Percentiles rank a stretch among this genome's conserved stretches.
phyloP scores from a whole-genome alignment of 2,329 filamentous ascomycete genomes.

The Aspergillus piperis region DNA sequence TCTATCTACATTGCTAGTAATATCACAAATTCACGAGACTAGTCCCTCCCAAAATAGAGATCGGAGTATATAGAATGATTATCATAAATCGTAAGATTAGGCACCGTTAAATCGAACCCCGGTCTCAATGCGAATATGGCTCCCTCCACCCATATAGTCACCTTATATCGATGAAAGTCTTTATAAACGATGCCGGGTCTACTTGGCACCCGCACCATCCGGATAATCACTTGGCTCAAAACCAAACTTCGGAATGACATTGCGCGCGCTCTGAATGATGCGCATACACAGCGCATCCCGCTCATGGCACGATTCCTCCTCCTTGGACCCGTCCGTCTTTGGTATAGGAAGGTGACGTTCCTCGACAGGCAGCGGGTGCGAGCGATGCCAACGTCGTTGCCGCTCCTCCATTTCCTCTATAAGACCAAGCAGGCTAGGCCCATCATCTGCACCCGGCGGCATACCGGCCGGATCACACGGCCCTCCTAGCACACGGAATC shows the following conservation, averaged over 20 bases:
- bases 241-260: conserved; percentile 37
- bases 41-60: background rate
- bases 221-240: conserved; percentile 40
- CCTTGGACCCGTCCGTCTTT: background rate
- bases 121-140: too few relatives aligned
- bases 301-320: conserved; percentile 21
- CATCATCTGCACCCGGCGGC: conserved; percentile 32
- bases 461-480: conserved; percentile 25
- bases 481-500: conserved; percentile 39
- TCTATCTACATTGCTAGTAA: background rate
- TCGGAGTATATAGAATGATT: background rate
- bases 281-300: conserved; percentile 36
- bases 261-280: conserved; percentile 37
- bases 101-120: background rate
- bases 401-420: conserved; percentile 45
- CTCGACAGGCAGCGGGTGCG: conserved; percentile 22
- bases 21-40: background rate
- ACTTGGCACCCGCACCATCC: conserved; percentile 21
- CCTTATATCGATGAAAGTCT: too few relatives aligned
- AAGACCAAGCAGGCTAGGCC: conserved; percentile 40
- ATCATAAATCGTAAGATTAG: background rate
- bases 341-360: conserved; percentile 15
- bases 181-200: background rate
- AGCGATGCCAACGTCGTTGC: conserved; percentile 45
- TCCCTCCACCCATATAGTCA: too few relatives aligned